Evolutionary conservation across 257 asterid species (phyloP).

Genomic region (Sherardia arvensis): DNA sequence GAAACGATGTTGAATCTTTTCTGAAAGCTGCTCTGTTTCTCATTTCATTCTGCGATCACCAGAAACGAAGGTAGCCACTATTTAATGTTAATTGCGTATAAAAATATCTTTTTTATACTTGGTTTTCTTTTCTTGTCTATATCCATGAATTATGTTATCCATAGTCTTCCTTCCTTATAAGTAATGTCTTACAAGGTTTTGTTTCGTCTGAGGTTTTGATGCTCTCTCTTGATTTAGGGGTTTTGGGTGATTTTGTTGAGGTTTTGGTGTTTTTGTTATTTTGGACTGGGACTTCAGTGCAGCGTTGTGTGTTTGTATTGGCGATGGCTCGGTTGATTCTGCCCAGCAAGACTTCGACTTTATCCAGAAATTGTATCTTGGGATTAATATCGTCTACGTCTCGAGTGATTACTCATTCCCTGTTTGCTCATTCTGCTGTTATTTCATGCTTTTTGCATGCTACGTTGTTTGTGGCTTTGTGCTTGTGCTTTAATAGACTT

Average conservation of each 20-base stretch:
- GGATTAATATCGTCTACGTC: conserved; percentile 71
- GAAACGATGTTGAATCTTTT: not conserved
- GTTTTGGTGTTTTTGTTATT: not conserved
- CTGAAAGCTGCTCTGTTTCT: conserved; percentile 8
- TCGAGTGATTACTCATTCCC: conserved; percentile 48
- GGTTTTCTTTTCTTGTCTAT: conserved; percentile 28
- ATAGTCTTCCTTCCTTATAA: conserved; percentile 12
- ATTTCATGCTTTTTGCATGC: not conserved
- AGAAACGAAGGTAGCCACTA: not conserved
- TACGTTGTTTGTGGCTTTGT: not conserved
- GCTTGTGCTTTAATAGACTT: not conserved
- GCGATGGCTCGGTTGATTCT: conserved; percentile 77
- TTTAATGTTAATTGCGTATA: conserved; percentile 3
- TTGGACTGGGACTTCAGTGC: conserved; percentile 13
- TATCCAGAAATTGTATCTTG: conserved; percentile 74
- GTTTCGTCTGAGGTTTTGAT: conserved; percentile 3
- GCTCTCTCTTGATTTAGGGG: conserved; percentile 5
- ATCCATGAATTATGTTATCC: conserved; percentile 27
- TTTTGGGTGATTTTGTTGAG: conserved; percentile 13
- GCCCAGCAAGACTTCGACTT: conserved; percentile 65
- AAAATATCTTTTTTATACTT: not conserved
- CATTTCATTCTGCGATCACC: conserved; percentile 18
- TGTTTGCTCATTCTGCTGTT: not conserved
- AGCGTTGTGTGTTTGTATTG: conserved; percentile 8
- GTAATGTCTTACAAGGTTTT: conserved; percentile 3